Evolutionary conservation across 2,329 filamentous ascomycete genomes (phyloP).

Genomic region (Hypoxylon sp.): DNA sequence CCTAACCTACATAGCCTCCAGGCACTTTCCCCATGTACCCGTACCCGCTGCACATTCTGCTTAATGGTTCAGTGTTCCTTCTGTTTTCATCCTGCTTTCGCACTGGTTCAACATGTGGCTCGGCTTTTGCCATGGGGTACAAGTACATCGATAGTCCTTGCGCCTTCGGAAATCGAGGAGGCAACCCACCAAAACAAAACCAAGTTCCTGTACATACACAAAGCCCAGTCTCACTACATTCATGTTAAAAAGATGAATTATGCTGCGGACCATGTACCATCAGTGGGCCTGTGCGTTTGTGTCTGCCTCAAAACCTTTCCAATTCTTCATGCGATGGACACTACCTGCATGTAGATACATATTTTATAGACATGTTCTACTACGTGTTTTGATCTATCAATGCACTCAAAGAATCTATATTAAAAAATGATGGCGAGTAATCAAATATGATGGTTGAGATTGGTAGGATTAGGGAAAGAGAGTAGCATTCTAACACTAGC

Average conservation of each 20-base stretch:
- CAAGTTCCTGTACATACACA: constrained; percentile 17
- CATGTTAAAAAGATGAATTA: constrained; percentile 23
- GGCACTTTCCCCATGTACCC: neutral
- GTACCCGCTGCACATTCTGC: constrained; percentile 27
- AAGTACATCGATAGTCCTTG: constrained; percentile 32
- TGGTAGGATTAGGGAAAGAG: constrained; percentile 3
- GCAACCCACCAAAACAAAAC: constrained; percentile 34
- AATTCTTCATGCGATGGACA: constrained; percentile 9
- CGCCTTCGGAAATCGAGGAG: constrained; percentile 40
- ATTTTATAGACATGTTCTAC: constrained; percentile 8
- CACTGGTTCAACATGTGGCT: constrained; percentile 32
- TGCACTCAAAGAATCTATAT: neutral
- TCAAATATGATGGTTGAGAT: neutral
- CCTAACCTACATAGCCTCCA: too few species aligned
- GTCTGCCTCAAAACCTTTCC: constrained; percentile 17
- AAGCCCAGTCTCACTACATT: constrained; percentile 29
- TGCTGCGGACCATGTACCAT: constrained; percentile 14
- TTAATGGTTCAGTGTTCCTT: neutral
- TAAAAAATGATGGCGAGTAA: neutral
- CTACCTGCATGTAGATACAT: neutral
- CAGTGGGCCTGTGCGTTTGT: constrained; percentile 28
- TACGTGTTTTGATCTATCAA: constrained; percentile 12
- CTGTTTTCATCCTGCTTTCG: constrained; percentile 8
- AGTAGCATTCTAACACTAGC: constrained; percentile 7
- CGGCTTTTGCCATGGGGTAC: constrained; percentile 30